Percentiles rank a stretch among this genome's conserved stretches.
Evolutionary conservation across 179 eudicot species (phyloP).

Genomic region (Corrigiola litoralis): DNA sequence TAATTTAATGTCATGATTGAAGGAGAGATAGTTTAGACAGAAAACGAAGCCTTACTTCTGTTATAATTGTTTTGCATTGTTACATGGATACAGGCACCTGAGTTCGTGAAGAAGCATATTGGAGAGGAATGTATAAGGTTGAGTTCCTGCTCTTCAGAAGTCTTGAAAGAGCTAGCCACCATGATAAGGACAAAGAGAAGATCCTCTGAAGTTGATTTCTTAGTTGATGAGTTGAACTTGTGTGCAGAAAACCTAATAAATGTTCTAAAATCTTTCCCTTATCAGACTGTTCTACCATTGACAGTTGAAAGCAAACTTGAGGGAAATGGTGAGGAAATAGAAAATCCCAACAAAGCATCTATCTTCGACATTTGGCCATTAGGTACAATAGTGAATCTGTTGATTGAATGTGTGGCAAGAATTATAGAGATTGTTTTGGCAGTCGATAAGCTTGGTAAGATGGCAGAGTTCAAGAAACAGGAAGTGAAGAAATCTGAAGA

Average conservation of each 20-base stretch:
- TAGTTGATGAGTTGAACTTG: slow-evolving; percentile 44
- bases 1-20: background rate
- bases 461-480: slow-evolving; percentile 40
- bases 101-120: slow-evolving; percentile 37
- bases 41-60: background rate
- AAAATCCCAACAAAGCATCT: slow-evolving; percentile 16
- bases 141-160: slow-evolving; percentile 41
- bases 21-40: too few relatives aligned
- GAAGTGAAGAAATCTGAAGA: slow-evolving; percentile 21
- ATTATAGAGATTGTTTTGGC: slow-evolving; percentile 42
- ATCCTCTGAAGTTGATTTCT: slow-evolving; percentile 33
- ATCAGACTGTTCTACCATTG: slow-evolving; percentile 1
- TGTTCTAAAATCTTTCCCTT: slow-evolving; percentile 41
- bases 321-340: slow-evolving; percentile 8
- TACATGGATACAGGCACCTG: slow-evolving; percentile 44
- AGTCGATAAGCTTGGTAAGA: slow-evolving; percentile 43
- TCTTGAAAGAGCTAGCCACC: slow-evolving; percentile 46
- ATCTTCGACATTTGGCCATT: slow-evolving; percentile 52
- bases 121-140: slow-evolving; percentile 36
- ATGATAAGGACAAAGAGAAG: slow-evolving; percentile 39
- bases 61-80: background rate
- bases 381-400: slow-evolving; percentile 47
- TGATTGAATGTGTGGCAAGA: slow-evolving; percentile 54
- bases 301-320: background rate
- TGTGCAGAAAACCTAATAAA: slow-evolving; percentile 55